Evolutionary conservation across 129 eudicot genomes (phyloP), one percentile per base, ranked within the genome.

Genomic region (Centella asiatica): DNA sequence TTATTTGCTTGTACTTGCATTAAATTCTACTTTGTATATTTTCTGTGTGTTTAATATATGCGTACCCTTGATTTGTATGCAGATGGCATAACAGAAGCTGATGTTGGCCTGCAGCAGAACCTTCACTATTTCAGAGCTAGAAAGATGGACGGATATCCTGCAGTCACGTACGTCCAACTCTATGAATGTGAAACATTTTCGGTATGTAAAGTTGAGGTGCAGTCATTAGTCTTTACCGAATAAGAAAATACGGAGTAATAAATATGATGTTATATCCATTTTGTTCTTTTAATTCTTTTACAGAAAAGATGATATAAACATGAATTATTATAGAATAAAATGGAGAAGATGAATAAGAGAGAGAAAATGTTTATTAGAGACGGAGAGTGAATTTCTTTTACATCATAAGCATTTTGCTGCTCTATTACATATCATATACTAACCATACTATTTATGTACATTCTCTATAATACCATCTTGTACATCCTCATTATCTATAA

Each of bases 111-210:
- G 53, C 74, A 58, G 57, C 82, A 76, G 7, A 64, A 68, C 22
- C 75, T 89, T 92, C 92, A 90, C 8, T 78, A 51, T 80, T 85
- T 89, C 71, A 63, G 65, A 65, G 37, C 65, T 11, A 65, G 26
- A 56, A 69, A 50, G 49, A 62, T 22, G 5, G 76, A 52, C 27
- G 67, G 69, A 52, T 62, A 65, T 65, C 95, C 95, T 4, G 67
- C 27, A 27, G 80, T 85, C 28, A 78, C 92, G 1, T 89, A 89
- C 67, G 69, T 85, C 19, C 95, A 78, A 74, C 77, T 89, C 64
- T 37, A 66, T 14, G 95, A 89, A 32, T 83, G 92, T 44, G 86
- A 85, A 57, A 80, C 83, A 66, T 89, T 89, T 81, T 89, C 97
- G 71, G 97, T 89, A 80, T 26, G 81, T 70, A 24, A 2, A 18